These are phyloP conservation scores for Glutinoglossum americanum DNA, from an alignment of 495 filamentous ascomycete species.

Conservation along the genomic window DNA sequence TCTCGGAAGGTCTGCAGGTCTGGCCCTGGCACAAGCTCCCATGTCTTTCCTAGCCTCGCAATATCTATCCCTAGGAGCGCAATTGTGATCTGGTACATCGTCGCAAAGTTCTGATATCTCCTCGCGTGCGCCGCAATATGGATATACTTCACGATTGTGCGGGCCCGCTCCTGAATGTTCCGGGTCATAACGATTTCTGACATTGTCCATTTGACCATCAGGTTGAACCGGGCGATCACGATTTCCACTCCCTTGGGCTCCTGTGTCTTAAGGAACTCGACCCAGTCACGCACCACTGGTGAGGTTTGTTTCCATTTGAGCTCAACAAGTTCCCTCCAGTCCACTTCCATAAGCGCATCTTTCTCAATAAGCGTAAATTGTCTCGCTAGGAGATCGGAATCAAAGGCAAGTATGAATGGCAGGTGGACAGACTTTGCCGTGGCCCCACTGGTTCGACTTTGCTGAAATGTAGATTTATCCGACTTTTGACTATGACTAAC, in stretches of 20 bases:
- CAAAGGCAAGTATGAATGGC: constrained; percentile 80
- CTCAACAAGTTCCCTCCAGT: constrained; percentile 94
- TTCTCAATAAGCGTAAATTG: constrained; percentile 93
- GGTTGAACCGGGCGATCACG: constrained; percentile 90
- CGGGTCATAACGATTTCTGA: constrained; percentile 79
- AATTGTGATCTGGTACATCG: constrained; percentile 85
- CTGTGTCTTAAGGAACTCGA: constrained; percentile 68
- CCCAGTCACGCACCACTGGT: constrained; percentile 55
- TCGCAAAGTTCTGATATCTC: constrained; percentile 81
- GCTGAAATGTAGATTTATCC: constrained; percentile 12
- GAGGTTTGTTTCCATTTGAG: constrained; percentile 69
- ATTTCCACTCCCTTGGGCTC: constrained; percentile 78
- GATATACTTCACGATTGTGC: constrained; percentile 74
- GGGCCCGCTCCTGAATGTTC: constrained; percentile 59
- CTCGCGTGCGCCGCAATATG: constrained; percentile 76
- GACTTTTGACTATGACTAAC: neutral
- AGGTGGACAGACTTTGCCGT: constrained; percentile 30
- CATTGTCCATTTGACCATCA: constrained; percentile 92
- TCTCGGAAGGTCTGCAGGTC: constrained; percentile 56
- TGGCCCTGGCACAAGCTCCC: constrained; percentile 47
- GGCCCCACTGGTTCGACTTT: neutral
- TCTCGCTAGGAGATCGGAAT: constrained; percentile 73
- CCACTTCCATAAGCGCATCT: constrained; percentile 84
- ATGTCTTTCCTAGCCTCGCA: constrained; percentile 54
- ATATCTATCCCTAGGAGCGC: constrained; percentile 73